phyloP scores from a whole-genome alignment of 768 basidiomycete genomes.

The Glaciozyma martinii region DNA sequence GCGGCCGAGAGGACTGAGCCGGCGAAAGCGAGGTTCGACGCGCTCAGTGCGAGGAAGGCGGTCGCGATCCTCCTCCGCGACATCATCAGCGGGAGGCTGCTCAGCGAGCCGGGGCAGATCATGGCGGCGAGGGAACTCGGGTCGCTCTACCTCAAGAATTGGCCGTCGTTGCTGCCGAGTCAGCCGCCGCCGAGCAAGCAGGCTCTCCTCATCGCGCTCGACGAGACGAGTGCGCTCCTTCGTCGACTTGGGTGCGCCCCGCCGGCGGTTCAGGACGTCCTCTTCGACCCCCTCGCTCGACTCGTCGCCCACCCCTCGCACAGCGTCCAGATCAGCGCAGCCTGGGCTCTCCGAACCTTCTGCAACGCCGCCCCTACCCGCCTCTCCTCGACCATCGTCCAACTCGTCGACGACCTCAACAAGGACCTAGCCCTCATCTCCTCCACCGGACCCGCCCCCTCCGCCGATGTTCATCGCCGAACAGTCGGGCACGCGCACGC shows the following conservation, averaged over 20 bases:
- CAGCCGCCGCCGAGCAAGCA: constrained; percentile 59
- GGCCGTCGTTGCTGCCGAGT: constrained; percentile 88
- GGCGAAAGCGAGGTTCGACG: constrained; percentile 58
- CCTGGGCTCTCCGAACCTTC: constrained; percentile 82
- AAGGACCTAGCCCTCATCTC: constrained; percentile 61
- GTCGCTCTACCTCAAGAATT: constrained; percentile 70
- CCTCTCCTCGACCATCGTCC: constrained; percentile 66
- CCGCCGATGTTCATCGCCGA: constrained; percentile 48
- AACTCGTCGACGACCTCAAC: constrained; percentile 69
- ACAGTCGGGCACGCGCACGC: constrained; percentile 80
- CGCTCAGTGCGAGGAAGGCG: constrained; percentile 58
- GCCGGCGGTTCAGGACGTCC: constrained; percentile 76
- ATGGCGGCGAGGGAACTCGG: constrained; percentile 78
- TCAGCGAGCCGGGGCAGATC: constrained; percentile 91
- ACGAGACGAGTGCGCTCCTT: constrained; percentile 75
- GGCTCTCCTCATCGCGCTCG: constrained; percentile 62
- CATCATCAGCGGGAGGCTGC: constrained; percentile 74
- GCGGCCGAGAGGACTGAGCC: constrained; percentile 38
- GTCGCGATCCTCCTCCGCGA: constrained; percentile 73
- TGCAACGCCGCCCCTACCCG: constrained; percentile 80
- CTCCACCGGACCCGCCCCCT: constrained; percentile 1
- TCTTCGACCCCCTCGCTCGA: constrained; percentile 73
- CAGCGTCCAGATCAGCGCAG: constrained; percentile 71
- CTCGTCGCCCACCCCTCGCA: constrained; percentile 80
- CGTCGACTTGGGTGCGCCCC: constrained; percentile 88